phyloP scores from a whole-genome alignment of 1,139 yeast genomes.

The Diutina ranongensis region DNA sequence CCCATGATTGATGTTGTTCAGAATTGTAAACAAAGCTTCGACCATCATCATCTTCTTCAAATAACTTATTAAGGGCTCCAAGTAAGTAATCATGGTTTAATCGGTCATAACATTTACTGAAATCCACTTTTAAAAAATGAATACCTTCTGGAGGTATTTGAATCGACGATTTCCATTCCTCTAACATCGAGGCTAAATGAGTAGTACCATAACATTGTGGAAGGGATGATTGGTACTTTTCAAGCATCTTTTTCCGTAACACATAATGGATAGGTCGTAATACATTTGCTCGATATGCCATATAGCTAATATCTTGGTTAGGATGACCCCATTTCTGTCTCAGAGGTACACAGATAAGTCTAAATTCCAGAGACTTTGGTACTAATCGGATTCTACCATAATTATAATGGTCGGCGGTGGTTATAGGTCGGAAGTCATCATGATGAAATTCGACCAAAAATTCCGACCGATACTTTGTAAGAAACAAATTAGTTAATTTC shows the following conservation, averaged over 20 bases:
- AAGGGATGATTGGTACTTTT: not conserved
- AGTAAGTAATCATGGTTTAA: not conserved
- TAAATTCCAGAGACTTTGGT: not conserved
- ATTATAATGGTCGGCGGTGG: not conserved
- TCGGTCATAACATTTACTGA: conserved; percentile 3
- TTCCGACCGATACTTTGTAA: not conserved
- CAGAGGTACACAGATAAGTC: conserved; percentile 1
- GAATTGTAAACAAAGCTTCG: not conserved
- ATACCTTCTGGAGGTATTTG: not conserved
- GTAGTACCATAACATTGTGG: not conserved
- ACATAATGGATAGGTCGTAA: not conserved
- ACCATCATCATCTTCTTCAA: not conserved
- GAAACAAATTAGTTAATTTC: not conserved
- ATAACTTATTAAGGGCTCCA: not conserved
- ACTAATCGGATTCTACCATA: not conserved
- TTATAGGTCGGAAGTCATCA: not conserved
- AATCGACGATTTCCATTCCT: not conserved
- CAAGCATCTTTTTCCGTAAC: not conserved
- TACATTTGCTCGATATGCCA: not conserved
- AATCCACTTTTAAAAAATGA: not conserved
- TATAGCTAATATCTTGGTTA: not conserved
- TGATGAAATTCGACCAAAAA: not conserved
- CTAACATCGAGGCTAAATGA: not conserved
- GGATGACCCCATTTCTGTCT: not conserved
- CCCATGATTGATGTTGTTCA: not conserved